Conservation (phyloP, 2,329 filamentous ascomycete genomes). For the Sclerotinia borealis region DNA sequence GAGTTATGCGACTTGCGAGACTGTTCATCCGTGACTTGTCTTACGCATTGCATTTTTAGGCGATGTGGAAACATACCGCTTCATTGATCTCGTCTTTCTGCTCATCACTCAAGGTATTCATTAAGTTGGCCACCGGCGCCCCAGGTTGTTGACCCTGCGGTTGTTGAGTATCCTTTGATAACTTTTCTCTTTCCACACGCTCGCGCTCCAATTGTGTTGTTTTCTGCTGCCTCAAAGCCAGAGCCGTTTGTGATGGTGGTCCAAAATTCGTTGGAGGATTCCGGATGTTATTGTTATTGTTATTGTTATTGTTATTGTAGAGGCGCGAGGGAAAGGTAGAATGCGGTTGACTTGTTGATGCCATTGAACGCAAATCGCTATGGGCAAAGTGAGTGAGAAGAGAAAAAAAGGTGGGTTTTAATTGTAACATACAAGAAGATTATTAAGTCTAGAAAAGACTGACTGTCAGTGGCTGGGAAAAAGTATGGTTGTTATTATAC, state of each 20-base stretch:
- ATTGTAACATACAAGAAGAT: conserved; percentile 1
- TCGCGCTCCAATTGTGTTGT: conserved; percentile 37
- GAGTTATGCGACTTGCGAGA: background rate
- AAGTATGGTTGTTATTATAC: conserved; percentile 1
- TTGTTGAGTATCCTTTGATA: conserved; percentile 18
- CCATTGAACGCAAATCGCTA: conserved; percentile 22
- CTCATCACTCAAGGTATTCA: conserved; percentile 65
- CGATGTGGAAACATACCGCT: conserved; percentile 57
- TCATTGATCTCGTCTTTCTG: conserved; percentile 91
- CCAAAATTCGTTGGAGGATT: conserved; percentile 30
- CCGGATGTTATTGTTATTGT: conserved; percentile 34
- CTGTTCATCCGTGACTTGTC: too few species aligned
- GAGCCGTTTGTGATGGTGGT: conserved; percentile 32
- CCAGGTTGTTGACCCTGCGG: conserved; percentile 12
- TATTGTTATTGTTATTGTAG: too few species aligned
- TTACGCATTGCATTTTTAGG: background rate
- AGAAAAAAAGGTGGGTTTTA: background rate
- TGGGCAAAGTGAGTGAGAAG: background rate
- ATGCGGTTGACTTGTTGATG: conserved; percentile 43
- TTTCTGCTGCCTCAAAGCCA: conserved; percentile 29
- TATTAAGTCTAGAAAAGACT: background rate
- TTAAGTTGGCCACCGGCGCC: conserved; percentile 17
- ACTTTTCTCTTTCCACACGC: conserved; percentile 32
- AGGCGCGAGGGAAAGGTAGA: conserved; percentile 45
- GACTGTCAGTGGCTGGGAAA: conserved; percentile 4